Percentiles rank a stretch among this genome's conserved stretches.
phyloP scores from a whole-genome alignment of 2,329 filamentous ascomycete genomes.

The Stemphylium lycopersici region DNA sequence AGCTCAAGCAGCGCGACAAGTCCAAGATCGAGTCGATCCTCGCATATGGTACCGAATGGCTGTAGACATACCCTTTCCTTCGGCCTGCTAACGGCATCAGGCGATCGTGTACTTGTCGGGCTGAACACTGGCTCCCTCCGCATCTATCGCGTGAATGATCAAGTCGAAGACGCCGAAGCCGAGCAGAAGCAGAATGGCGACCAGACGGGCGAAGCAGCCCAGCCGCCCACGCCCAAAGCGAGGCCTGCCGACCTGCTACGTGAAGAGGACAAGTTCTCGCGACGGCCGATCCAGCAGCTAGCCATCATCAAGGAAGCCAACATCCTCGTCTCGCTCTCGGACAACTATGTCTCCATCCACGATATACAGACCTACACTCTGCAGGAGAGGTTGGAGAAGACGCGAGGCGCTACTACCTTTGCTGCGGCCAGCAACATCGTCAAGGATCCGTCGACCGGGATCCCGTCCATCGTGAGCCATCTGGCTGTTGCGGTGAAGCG shows the following conservation, averaged over 20 bases:
- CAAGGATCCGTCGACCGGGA: constrained; percentile 82
- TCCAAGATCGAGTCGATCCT: constrained; percentile 96
- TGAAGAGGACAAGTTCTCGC: constrained; percentile 93
- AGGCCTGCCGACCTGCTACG: constrained; percentile 79
- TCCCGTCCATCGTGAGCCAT: constrained; percentile 90
- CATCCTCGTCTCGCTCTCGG: constrained; percentile 87
- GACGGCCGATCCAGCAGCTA: constrained; percentile 87
- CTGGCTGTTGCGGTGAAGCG: constrained; percentile 93
- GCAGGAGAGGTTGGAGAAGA: constrained; percentile 79
- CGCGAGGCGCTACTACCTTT: constrained; percentile 87
- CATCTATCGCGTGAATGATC: constrained; percentile 88
- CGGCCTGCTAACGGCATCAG: constrained; percentile 52
- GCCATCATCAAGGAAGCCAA: constrained; percentile 95
- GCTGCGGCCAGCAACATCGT: constrained; percentile 95
- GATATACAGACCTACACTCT: constrained; percentile 85
- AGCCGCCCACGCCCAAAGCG: constrained; percentile 42
- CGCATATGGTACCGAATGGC: constrained; percentile 70
- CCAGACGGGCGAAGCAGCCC: constrained; percentile 52
- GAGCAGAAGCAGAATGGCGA: constrained; percentile 38
- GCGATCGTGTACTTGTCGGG: constrained; percentile 89
- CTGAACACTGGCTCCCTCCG: constrained; percentile 87
- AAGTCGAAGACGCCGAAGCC: constrained; percentile 50
- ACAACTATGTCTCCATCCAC: constrained; percentile 86
- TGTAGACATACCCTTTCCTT: not conserved
- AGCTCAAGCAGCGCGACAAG: constrained; percentile 94